Evolutionary conservation across 2,329 filamentous ascomycete genomes (phyloP), one percentile per base, ranked within the genome.

Genomic region (Hymenoscyphus albidus): DNA sequence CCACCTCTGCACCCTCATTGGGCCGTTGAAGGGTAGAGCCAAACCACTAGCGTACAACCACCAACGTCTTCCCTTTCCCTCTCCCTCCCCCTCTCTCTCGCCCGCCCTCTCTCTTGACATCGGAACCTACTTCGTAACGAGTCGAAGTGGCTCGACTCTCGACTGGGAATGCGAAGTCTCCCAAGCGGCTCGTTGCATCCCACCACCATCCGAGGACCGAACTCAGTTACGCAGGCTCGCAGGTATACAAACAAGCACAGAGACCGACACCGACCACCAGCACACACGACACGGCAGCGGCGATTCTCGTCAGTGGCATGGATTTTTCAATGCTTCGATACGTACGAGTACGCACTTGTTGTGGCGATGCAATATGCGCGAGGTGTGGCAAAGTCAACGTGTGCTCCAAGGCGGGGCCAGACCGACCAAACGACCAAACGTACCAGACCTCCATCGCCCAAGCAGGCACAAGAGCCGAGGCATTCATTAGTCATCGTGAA

Each of bases 1-100:
- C 61, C 60, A 55, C 66, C 67, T 72, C 65, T 65, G 66, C 48
- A 6, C 10, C 32, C 38, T 67, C 48, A 72, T 70, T 72, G 69
- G 35, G 69, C 31, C 27, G 35, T 48, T 12, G 3, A 38, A 56
- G 18, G 13, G 13, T 27, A 55, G 61, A 68, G 66, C 62, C 64
- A 63, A 12, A 4, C 55, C 18, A 54, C 48, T 54, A 54, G 48
- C 48, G 44, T 51, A 18, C 7, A 51, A 27, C n/a, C n/a, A 51
- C 44, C 44, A 54, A 54, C 48, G 18, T 54, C 48, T 54, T 22
- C 18, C 48, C 48, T 44, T 54, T 27, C 35, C 35, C 35, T 35
- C 35, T 7, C 35, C 35, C 5, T 6, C 5, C 9, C 35, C 9
- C 35, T 6, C 35, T 9, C 35, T 2, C 9, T 35, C 35, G 5